Evolutionary conservation across 2,329 filamentous ascomycete species (phyloP).

Genomic region (Elsinoe arachidis): DNA sequence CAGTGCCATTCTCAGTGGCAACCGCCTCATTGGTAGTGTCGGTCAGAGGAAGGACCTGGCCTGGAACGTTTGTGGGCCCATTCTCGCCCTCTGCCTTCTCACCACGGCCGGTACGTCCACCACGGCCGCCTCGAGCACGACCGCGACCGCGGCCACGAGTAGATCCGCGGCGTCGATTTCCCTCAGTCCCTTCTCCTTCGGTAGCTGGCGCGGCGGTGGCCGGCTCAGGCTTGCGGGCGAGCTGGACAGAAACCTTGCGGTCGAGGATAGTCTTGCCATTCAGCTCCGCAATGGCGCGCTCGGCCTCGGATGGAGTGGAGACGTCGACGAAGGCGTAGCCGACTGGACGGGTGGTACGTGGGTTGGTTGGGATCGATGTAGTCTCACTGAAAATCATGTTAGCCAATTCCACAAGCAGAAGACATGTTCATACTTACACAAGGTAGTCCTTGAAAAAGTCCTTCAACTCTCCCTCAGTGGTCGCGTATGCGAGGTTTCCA

Average conservation of each 20-base stretch:
- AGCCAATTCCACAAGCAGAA: conserved; percentile 19
- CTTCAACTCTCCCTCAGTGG: conserved; percentile 99
- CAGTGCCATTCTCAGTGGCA: conserved; percentile 45
- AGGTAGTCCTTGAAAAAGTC: conserved; percentile 99
- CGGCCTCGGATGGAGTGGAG: conserved; percentile 85
- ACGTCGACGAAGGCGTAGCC: conserved; percentile 99
- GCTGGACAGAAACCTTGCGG: conserved; percentile 97
- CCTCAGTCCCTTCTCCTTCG: conserved; percentile 67
- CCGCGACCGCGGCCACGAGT: conserved; percentile 50
- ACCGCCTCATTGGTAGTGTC: conserved; percentile 46
- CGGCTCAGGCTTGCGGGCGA: conserved; percentile 92
- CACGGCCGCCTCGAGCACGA: conserved; percentile 52
- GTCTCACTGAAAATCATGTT: conserved; percentile 64
- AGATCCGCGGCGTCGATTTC: conserved; percentile 48
- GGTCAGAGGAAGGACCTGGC: conserved; percentile 42
- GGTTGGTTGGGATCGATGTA: conserved; percentile 98
- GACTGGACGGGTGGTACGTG: conserved; percentile 94
- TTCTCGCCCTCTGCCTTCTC: conserved; percentile 28
- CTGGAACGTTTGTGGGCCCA: conserved; percentile 44
- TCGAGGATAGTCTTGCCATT: conserved; percentile 97
- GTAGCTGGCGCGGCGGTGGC: conserved; percentile 64
- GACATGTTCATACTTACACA: conserved; percentile 62
- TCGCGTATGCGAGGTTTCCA: conserved; percentile 99
- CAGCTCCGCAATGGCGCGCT: conserved; percentile 89
- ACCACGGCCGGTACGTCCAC: conserved; percentile 35